Evolutionary conservation across 2,329 filamentous ascomycete species (phyloP).

Genomic region (Pseudogymnoascus destructans): DNA sequence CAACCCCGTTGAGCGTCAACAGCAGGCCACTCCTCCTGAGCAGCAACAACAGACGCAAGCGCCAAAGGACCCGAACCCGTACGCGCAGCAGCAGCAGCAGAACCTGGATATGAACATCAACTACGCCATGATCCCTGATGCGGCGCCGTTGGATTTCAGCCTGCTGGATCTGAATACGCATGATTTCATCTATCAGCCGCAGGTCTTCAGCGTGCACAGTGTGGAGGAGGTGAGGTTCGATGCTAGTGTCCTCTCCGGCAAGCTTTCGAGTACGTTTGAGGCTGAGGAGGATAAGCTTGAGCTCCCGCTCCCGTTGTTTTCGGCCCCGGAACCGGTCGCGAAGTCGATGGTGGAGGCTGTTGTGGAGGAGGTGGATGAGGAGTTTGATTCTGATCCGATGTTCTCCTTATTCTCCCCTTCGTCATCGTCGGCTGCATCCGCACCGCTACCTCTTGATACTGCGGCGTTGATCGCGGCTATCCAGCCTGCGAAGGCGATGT

Average conservation of each 20-base stretch:
- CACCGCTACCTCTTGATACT: conserved; percentile 31
- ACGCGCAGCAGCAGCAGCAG: conserved; percentile 39
- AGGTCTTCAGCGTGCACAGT: conserved; percentile 60
- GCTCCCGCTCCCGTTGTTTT: conserved; percentile 31
- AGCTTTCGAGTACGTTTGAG: conserved; percentile 42
- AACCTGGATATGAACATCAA: conserved; percentile 53
- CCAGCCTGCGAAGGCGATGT: conserved; percentile 48
- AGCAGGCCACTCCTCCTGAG: conserved; percentile 28
- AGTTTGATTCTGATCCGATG: conserved; percentile 49
- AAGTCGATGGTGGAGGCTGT: conserved; percentile 23
- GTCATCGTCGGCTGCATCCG: conserved; percentile 17
- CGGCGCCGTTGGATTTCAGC: conserved; percentile 60
- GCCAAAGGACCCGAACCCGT: conserved; percentile 52
- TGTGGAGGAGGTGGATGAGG: conserved; percentile 33
- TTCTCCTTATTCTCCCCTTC: conserved; percentile 44
- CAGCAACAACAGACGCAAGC: conserved; percentile 30
- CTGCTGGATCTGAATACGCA: conserved; percentile 49
- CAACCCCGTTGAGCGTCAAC: conserved; percentile 28
- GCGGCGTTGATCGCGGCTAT: conserved; percentile 40
- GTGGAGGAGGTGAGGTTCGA: conserved; percentile 45
- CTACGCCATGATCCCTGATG: conserved; percentile 75
- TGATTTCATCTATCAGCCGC: conserved; percentile 50
- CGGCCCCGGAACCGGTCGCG: not conserved
- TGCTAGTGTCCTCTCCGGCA: conserved; percentile 54
- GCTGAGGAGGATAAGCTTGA: conserved; percentile 36